These are phyloP conservation scores for Picea glauca DNA, from an alignment of 75 land plant genomes.

Conservation along the genomic window DNA sequence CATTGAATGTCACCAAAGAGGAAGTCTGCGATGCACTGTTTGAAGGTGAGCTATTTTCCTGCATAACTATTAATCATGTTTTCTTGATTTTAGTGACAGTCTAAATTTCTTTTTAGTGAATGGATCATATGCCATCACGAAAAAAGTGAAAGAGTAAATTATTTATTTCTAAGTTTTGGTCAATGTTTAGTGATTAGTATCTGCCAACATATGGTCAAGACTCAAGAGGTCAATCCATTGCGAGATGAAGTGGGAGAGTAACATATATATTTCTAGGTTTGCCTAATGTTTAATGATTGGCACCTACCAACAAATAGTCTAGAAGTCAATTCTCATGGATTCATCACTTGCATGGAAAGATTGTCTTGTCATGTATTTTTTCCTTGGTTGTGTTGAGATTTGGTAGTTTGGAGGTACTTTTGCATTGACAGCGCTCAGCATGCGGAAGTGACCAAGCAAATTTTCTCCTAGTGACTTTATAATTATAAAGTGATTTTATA, in stretches of 20 bases:
- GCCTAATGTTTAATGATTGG: not conserved
- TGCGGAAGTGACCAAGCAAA: no score
- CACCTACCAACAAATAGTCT: not conserved
- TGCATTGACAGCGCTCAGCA: no score
- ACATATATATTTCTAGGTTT: not conserved
- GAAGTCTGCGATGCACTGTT: constrained; percentile 68
- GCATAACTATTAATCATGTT: constrained; percentile 6
- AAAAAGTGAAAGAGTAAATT: no score
- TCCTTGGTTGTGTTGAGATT: no score
- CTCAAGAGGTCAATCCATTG: not conserved
- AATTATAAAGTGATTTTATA: no score
- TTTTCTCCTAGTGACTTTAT: no score
- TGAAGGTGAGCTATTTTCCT: constrained; percentile 40
- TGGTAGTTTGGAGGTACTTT: no score
- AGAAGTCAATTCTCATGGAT: not conserved
- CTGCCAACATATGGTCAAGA: no score
- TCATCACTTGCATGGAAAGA: not conserved
- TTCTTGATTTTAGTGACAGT: not conserved
- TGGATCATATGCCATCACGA: not conserved
- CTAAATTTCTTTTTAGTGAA: not conserved
- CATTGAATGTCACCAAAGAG: constrained; percentile 56
- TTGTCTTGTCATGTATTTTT: not conserved
- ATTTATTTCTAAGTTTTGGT: no score
- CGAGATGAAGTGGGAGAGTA: not conserved
- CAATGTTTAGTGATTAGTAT: no score